A percentile compares a stretch with the other conserved stretches of the same genome.
Evolutionary conservation across 1,284 basidiomycete genomes (phyloP).

Genomic region (Cutaneotrichosporon dermatis): DNA sequence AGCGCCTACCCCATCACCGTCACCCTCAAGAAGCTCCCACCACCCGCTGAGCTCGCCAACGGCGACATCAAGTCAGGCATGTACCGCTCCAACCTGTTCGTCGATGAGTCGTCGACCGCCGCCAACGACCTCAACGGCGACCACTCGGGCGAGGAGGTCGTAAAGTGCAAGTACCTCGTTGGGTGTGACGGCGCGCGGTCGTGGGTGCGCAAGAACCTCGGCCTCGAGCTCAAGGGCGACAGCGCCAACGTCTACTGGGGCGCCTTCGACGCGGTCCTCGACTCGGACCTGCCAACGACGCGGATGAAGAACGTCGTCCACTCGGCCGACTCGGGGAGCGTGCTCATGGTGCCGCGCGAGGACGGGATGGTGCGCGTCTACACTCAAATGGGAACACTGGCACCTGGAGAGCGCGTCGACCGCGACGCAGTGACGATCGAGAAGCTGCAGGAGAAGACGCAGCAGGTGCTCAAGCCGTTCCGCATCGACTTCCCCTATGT

Average conservation of each 20-base stretch:
- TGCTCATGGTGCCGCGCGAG: constrained; percentile 42
- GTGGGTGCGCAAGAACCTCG: constrained; percentile 27
- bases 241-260: constrained; percentile 45
- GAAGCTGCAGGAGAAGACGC: constrained; percentile 60
- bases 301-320: constrained; percentile 40
- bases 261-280: constrained; percentile 33
- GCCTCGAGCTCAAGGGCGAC: constrained; percentile 41
- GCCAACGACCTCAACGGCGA: constrained; percentile 46
- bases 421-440: constrained; percentile 51
- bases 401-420: constrained; percentile 23
- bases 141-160: constrained; percentile 30
- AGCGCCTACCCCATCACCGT: constrained; percentile 30
- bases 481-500: constrained; percentile 52
- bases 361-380: constrained; percentile 31
- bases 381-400: constrained; percentile 23
- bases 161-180: constrained; percentile 32
- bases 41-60: constrained; percentile 14
- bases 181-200: constrained; percentile 30
- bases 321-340: constrained; percentile 30
- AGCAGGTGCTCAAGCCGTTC: constrained; percentile 65
- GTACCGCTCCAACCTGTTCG: constrained; percentile 35
- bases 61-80: constrained; percentile 27
- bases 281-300: constrained; percentile 23
- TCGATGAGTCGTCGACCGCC: constrained; percentile 21
- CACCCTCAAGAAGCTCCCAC: constrained; percentile 25